Base-by-base conservation (phyloP, 768 basidiomycete species). In the Bullera alba region DNA sequence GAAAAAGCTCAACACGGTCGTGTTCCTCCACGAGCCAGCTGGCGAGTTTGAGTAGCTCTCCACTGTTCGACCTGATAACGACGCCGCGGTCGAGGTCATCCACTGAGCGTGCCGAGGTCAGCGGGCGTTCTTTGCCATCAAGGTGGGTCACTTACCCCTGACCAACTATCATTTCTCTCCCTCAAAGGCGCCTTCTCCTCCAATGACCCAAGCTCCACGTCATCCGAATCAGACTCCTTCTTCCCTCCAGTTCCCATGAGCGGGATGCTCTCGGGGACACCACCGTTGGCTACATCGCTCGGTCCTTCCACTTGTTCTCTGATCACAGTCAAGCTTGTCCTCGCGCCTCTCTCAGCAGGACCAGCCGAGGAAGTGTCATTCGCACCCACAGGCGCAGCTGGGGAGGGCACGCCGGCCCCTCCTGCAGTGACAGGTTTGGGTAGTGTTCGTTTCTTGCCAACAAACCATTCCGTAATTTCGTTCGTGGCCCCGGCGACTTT, bases 401-500 rank as follows among this genome's bases (percentile, higher is more conserved):
- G 8, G 19, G 8, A 14, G 10, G 8, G 37, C 8, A 39, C 22
- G 8, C 19, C 37, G 22, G 12, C 37, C 12, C 12, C 10, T 39
- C 8, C 19, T 8, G 32, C 32, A n/a, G 32, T 34, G n/a, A 34
- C 32, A 4, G 60, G 67, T 28, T 36, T n/a, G 15, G 56, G 48
- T 32, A 58, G 41, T n/a, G 46, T 2, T 48, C 69, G 69, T 15
- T 62, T 60, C 45, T 70, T 70, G n/a, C 74, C 73, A 35, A 75
- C 75, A 21, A 75, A 56, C 60, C 70, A 73, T 22, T 73, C 74
- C 6, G 89, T 87, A 43, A 92, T 74, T 43, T 83, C 78, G 7
- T 80, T 80, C 1, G 85, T 87, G 21, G 88, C 87, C 60, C 79
- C 78, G 8, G 87, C 81, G 43, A 87, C 82, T 53, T 80, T 80